Evolutionary conservation across 2,329 filamentous ascomycete genomes (phyloP).

Genomic region (Dendrostoma leiphaemia): DNA sequence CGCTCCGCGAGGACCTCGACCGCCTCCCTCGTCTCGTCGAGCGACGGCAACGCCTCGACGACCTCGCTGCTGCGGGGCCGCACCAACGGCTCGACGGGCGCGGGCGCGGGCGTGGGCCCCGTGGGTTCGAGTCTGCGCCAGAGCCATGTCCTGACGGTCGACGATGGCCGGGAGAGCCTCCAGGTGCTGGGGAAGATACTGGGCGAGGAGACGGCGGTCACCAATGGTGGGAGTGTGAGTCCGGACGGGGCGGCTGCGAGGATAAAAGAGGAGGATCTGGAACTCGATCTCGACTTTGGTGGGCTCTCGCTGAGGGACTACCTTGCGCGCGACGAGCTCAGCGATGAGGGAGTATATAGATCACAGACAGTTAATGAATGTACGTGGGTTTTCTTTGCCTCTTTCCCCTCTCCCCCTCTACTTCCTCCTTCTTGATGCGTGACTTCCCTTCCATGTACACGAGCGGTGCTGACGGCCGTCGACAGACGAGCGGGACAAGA

Average conservation of each 20-base stretch:
- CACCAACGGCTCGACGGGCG: slow-evolving; percentile 32
- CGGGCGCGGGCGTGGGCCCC: slow-evolving; percentile 30
- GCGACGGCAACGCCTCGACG: slow-evolving; percentile 48
- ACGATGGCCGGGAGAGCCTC: slow-evolving; percentile 58
- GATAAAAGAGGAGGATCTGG: slow-evolving; percentile 52
- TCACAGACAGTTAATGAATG: slow-evolving; percentile 70
- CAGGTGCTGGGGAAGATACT: slow-evolving; percentile 22
- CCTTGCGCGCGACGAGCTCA: slow-evolving; percentile 36
- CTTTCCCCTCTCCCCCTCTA: slow-evolving; percentile 1
- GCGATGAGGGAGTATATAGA: slow-evolving; percentile 37
- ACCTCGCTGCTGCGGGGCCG: slow-evolving; percentile 49
- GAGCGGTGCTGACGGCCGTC: slow-evolving; percentile 1
- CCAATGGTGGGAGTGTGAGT: background rate
- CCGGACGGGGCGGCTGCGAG: slow-evolving; percentile 5
- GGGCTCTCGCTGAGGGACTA: slow-evolving; percentile 75
- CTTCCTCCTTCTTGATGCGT: slow-evolving; percentile 3
- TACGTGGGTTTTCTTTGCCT: slow-evolving; percentile 39
- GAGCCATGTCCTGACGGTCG: slow-evolving; percentile 27
- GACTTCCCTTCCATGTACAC: slow-evolving; percentile 2
- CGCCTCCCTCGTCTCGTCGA: slow-evolving; percentile 54
- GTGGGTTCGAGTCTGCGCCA: slow-evolving; percentile 56
- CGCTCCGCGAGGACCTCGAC: slow-evolving; percentile 56
- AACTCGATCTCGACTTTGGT: slow-evolving; percentile 73
- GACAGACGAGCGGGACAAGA: slow-evolving; percentile 73
- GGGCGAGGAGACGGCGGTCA: slow-evolving; percentile 25